A percentile compares a stretch with the other conserved stretches of the same genome.
phyloP scores from a whole-genome alignment of 768 basidiomycete species.

The Mycena vulgaris region DNA sequence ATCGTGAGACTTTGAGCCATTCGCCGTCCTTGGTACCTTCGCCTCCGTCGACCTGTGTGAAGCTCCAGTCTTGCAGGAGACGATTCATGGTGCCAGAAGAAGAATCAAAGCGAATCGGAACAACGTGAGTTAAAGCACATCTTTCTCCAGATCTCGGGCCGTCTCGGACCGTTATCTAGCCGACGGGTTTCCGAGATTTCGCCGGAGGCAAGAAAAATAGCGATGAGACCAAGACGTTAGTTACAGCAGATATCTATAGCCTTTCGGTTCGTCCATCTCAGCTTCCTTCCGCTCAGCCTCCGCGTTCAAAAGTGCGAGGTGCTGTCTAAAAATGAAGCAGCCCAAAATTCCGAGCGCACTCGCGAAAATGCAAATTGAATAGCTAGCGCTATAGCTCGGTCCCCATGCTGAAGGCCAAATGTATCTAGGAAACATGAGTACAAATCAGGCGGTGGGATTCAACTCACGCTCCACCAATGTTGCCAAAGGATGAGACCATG shows the following conservation, averaged over 20 bases:
- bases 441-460: too few species aligned
- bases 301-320: slow-evolving; percentile 60
- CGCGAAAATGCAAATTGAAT: slow-evolving; percentile 78
- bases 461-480: slow-evolving; percentile 86
- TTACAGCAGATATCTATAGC: slow-evolving; percentile 65
- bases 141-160: not conserved
- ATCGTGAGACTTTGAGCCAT: slow-evolving; percentile 74
- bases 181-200: slow-evolving; percentile 45
- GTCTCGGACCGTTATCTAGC: not conserved
- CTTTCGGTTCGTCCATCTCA: slow-evolving; percentile 50
- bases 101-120: not conserved
- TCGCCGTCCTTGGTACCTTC: slow-evolving; percentile 72
- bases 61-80: slow-evolving; percentile 68
- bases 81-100: slow-evolving; percentile 36
- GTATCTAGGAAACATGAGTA: slow-evolving; percentile 15
- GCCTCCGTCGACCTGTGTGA: slow-evolving; percentile 77
- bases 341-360: slow-evolving; percentile 66
- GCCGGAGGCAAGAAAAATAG: slow-evolving; percentile 32
- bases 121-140: not conserved
- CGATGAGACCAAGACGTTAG: not conserved
- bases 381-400: slow-evolving; percentile 78
- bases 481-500: slow-evolving; percentile 86
- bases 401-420: slow-evolving; percentile 79
- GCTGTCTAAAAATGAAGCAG: slow-evolving; percentile 63
- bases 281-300: slow-evolving; percentile 57